Evolutionary conservation across 225 moss, liverwort and hornwort genomes (phyloP).

Genomic region (Rhytidiadelphus loreus): DNA sequence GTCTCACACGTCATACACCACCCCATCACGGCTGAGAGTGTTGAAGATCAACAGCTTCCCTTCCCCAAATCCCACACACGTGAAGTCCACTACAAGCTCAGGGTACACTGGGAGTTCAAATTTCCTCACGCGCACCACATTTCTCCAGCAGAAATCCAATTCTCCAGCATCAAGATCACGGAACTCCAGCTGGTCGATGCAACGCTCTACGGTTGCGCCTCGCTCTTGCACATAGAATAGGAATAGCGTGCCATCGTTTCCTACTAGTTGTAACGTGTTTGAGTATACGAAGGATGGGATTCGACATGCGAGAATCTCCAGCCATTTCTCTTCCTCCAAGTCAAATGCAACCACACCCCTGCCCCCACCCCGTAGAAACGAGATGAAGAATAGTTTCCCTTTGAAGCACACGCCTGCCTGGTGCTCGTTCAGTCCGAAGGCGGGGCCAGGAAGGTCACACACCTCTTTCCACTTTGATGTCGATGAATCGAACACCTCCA

Average conservation of each 20-base stretch:
- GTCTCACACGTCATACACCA: neutral
- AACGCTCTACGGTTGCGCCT: neutral
- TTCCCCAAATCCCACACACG: neutral
- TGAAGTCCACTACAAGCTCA: neutral
- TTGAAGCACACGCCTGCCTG: too few relatives aligned
- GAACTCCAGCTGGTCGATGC: neutral
- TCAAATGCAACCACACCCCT: too few relatives aligned
- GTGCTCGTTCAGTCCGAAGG: too few relatives aligned
- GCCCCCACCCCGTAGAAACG: neutral
- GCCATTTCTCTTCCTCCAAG: neutral
- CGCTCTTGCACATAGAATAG: neutral
- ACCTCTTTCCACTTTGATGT: too few relatives aligned
- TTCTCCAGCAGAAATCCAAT: neutral
- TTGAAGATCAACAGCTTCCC: neutral
- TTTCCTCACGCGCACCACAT: neutral
- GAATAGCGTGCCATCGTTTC: neutral
- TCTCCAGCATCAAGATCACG: neutral
- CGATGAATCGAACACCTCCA: too few relatives aligned
- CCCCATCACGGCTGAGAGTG: neutral
- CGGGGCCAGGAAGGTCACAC: too few relatives aligned
- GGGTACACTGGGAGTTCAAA: too few relatives aligned
- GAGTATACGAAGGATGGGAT: too few relatives aligned
- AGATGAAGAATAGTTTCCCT: too few relatives aligned
- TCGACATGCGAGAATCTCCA: too few relatives aligned
- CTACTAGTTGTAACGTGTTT: too few relatives aligned